Evolutionary conservation across 805 yeast genomes (phyloP).

Genomic region (Myxozyma nipponensis): DNA sequence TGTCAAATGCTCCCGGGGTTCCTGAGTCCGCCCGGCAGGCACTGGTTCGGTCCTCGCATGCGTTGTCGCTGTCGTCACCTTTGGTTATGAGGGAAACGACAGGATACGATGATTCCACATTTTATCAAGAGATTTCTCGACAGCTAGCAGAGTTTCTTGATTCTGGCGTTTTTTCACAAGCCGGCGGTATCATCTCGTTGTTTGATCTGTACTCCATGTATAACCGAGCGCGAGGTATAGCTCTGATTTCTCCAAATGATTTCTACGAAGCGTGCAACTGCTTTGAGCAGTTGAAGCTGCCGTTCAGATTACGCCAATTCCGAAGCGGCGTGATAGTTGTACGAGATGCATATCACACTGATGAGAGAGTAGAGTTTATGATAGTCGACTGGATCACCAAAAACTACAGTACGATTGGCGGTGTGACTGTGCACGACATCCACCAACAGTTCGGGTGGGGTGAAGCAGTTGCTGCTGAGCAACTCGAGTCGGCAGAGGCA

Average conservation of each 20-base stretch:
- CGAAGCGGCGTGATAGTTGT: slow-evolving; percentile 43
- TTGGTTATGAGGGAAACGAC: slow-evolving; percentile 39
- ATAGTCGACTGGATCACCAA: slow-evolving; percentile 13
- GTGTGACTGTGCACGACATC: neutral
- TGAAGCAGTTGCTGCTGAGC: slow-evolving; percentile 59
- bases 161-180: slow-evolving; percentile 44
- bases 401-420: neutral
- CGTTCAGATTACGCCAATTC: slow-evolving; percentile 46
- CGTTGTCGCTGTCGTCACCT: slow-evolving; percentile 37
- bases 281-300: slow-evolving; percentile 56
- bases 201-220: slow-evolving; percentile 61
- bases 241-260: slow-evolving; percentile 67
- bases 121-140: slow-evolving; percentile 61
- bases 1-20: slow-evolving; percentile 35
- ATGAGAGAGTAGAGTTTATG: slow-evolving; percentile 35
- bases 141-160: slow-evolving; percentile 71
- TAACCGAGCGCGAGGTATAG: slow-evolving; percentile 61
- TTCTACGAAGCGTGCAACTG: slow-evolving; percentile 56
- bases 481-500: slow-evolving; percentile 57
- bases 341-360: slow-evolving; percentile 39
- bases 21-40: slow-evolving; percentile 39
- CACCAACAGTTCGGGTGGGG: slow-evolving; percentile 48
- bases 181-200: slow-evolving; percentile 58
- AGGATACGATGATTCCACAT: slow-evolving; percentile 31
- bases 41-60: slow-evolving; percentile 35